phyloP scores from a whole-genome alignment of 257 asterid genomes.

The Fraxinus americana region DNA sequence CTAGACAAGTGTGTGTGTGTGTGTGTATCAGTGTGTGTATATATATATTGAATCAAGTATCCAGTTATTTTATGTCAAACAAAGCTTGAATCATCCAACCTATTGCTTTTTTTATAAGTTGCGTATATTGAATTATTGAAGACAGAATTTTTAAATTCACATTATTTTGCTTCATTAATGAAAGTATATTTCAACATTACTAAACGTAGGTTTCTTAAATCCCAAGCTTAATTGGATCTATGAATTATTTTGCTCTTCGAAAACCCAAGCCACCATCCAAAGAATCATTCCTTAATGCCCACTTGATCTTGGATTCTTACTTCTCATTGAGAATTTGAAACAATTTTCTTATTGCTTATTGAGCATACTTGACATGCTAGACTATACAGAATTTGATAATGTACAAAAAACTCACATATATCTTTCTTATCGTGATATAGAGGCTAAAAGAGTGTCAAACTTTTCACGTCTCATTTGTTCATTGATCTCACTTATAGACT shows the following conservation, averaged over 20 bases:
- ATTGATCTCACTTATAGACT: background rate
- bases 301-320: background rate
- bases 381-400: too few species aligned
- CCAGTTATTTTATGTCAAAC: background rate
- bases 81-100: background rate
- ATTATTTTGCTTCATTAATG: conserved; percentile 3
- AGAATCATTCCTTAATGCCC: background rate
- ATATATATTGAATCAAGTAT: too few species aligned
- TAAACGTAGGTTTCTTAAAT: background rate
- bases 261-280: background rate
- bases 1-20: too few species aligned
- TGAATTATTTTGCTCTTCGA: background rate
- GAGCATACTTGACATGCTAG: background rate
- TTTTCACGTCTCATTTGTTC: background rate
- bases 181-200: background rate
- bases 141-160: background rate
- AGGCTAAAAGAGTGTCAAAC: background rate
- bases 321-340: background rate
- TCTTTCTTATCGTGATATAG: background rate
- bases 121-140: background rate
- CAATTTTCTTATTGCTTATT: background rate
- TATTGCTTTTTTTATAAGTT: background rate
- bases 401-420: background rate
- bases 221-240: background rate
- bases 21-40: too few species aligned